Percentiles rank a stretch among this genome's conserved stretches.
phyloP scores from a whole-genome alignment of 78 protist species.

The Dictyostelium intermedium region DNA sequence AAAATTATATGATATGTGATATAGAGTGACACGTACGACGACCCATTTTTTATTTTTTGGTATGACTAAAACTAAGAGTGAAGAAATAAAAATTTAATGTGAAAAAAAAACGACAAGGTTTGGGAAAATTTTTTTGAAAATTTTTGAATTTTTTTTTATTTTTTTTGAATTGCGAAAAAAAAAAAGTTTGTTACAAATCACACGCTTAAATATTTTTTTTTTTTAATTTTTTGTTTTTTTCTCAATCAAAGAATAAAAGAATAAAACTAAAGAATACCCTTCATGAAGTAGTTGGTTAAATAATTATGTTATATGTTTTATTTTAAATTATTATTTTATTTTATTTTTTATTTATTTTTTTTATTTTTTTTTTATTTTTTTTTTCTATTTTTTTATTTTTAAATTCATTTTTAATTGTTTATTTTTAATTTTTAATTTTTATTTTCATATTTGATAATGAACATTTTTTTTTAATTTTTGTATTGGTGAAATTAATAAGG shows the following conservation, averaged over 20 bases:
- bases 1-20: neutral
- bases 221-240: neutral
- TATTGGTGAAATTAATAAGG: too few relatives aligned
- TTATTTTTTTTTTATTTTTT: neutral
- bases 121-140: neutral
- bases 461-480: too few relatives aligned
- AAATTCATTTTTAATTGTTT: neutral
- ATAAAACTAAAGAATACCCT: neutral
- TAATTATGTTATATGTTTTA: neutral
- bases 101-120: neutral
- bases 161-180: neutral
- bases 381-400: neutral
- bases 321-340: neutral
- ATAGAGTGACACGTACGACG: neutral
- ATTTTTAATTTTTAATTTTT: too few relatives aligned
- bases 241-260: neutral
- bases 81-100: neutral
- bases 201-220: neutral
- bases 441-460: too few relatives aligned
- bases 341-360: neutral
- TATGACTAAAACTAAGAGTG: neutral
- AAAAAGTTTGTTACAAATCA: neutral
- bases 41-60: conserved; percentile 7
- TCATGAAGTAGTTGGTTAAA: neutral
- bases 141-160: neutral